Evolutionary conservation across 768 basidiomycete genomes (phyloP), one percentile per base, ranked within the genome.

Genomic region (Mycena leptocephala): DNA sequence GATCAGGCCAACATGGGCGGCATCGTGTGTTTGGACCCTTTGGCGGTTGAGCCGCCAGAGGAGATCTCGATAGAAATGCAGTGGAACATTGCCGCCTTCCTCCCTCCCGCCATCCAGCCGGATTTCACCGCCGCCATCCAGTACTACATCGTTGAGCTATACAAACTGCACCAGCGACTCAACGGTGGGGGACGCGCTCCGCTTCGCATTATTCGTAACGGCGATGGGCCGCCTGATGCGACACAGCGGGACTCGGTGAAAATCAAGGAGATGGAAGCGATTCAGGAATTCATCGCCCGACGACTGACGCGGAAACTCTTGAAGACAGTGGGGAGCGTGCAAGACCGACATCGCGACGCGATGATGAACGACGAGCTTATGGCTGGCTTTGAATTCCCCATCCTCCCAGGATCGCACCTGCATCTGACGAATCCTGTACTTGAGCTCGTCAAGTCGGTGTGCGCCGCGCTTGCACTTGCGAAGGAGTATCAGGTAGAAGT

Each of bases 1-100:
- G 98, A 99, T 85, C 89, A 93, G 16, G 96, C 96, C 33, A 99
- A 99, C 83, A 92, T 94, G 82, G 96, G 95, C 22, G 97, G 96
- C 2, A 90, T 99, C 70, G 90, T 96, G n/a, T 97, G 95, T 80
- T 92, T 94, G 80, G 89, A 97, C 77, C 94, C 96, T 0, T 82
- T 92, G 24, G 94, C 94, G 7, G 81, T 92, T 30, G 93, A 95
- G 43, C 89, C 91, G 26, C 92, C 94, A 0, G 90, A 93, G 68
- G 91, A 94, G 30, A 88, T 97, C 28, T 87, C 90, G 3, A 86
- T 96, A 59, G 93, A 95, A 79, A 95, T 97, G 91, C 91, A 92
- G 65, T 99, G 97, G 97, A 99, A 99, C 82, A 96, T 99, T 76
- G 90, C 93, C 75, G 89, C 90, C 1, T 99, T 98, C 88, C 92